These are phyloP conservation scores for Malus sieversii DNA, from an alignment of 306 rosid genomes.

Conservation along the genomic window DNA sequence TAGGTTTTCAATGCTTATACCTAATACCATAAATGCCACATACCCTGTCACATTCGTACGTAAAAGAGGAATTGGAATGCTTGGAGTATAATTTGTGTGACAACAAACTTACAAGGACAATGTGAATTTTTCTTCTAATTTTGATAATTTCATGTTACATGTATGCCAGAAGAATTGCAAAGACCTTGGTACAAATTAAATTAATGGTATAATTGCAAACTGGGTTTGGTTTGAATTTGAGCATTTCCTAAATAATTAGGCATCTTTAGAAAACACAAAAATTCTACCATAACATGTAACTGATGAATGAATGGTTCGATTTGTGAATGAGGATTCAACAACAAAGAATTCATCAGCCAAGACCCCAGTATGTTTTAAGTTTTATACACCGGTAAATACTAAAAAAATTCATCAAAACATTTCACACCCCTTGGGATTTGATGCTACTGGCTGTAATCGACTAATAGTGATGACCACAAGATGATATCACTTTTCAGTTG, in stretches of 20 bases:
- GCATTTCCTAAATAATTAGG: neutral
- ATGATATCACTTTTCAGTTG: too few relatives aligned
- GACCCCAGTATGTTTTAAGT: neutral
- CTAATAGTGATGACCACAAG: neutral
- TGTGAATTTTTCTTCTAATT: neutral
- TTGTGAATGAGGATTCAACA: neutral
- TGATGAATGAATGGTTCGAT: too few relatives aligned
- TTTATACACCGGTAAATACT: neutral
- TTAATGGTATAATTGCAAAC: neutral
- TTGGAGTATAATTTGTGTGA: neutral
- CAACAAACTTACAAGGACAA: neutral
- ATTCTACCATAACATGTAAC: neutral
- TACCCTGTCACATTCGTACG: neutral
- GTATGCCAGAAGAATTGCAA: neutral
- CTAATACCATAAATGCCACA: conserved; percentile 22
- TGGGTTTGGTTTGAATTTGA: neutral
- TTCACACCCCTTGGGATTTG: neutral
- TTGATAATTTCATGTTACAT: neutral
- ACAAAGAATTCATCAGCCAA: too few relatives aligned
- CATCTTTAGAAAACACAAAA: neutral
- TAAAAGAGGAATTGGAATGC: neutral
- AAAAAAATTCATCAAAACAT: neutral
- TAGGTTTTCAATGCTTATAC: conserved; percentile 15
- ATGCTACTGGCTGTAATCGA: neutral
- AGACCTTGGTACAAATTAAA: neutral